phyloP scores from a whole-genome alignment of 148 eudicot genomes.

The Cornus kousa region DNA sequence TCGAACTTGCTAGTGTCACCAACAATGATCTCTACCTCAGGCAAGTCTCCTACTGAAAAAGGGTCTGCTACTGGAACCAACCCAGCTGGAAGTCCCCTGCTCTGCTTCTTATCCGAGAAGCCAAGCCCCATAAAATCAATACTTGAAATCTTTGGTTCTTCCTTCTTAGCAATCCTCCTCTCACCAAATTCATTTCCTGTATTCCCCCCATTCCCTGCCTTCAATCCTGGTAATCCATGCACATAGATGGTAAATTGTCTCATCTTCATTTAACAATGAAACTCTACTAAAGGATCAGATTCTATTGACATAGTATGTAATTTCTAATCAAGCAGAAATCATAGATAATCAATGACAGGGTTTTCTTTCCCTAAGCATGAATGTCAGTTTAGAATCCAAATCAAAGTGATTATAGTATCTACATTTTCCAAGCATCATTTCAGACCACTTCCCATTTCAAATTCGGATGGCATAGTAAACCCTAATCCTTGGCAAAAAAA shows the following conservation, averaged over 20 bases:
- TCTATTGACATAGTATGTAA: not conserved
- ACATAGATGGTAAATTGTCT: not conserved
- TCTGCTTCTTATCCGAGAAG: slow-evolving; percentile 69
- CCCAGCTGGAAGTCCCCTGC: slow-evolving; percentile 80
- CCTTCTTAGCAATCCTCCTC: slow-evolving; percentile 32
- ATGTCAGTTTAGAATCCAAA: not conserved
- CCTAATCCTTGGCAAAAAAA: too few relatives aligned
- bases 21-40: slow-evolving; percentile 82
- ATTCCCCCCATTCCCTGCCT: slow-evolving; percentile 20
- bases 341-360: not conserved
- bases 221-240: slow-evolving; percentile 33
- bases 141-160: slow-evolving; percentile 47
- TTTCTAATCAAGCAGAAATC: not conserved
- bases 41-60: slow-evolving; percentile 53
- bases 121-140: slow-evolving; percentile 76
- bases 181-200: slow-evolving; percentile 13
- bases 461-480: too few relatives aligned
- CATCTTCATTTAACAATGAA: not conserved
- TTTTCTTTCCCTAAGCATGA: not conserved
- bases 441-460: not conserved
- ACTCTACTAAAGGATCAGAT: not conserved
- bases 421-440: not conserved
- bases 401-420: not conserved
- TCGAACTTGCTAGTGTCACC: slow-evolving; percentile 76
- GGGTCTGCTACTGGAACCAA: slow-evolving; percentile 59